Conservation (phyloP, 108 stramenopile genomes). For the Conticribra guillardii region DNA sequence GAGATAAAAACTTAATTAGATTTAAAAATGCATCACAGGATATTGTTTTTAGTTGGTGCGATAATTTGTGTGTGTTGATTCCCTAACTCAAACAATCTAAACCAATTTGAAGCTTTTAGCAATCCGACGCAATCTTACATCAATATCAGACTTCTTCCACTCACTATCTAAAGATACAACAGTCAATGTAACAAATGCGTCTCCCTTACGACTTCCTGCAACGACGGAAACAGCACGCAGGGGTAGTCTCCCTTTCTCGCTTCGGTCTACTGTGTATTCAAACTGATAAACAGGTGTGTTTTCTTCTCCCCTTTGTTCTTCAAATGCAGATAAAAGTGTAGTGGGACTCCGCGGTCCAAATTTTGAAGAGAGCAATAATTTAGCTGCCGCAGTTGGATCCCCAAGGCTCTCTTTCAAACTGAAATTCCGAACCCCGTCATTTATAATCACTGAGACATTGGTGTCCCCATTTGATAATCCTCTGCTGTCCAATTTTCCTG, state of each 20-base stretch:
- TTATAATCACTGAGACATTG: slow-evolving; percentile 73
- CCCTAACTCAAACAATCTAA: too few relatives aligned
- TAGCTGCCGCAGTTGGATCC: slow-evolving; percentile 60
- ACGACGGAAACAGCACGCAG: slow-evolving; percentile 74
- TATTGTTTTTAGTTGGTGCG: too few relatives aligned
- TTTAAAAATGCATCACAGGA: too few relatives aligned
- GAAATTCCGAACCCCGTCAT: slow-evolving; percentile 51
- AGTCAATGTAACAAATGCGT: slow-evolving; percentile 63
- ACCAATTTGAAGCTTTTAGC: slow-evolving; percentile 64
- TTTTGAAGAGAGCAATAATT: slow-evolving; percentile 49
- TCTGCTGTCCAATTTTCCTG: slow-evolving; percentile 54
- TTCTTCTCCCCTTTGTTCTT: slow-evolving; percentile 37
- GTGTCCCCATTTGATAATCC: slow-evolving; percentile 73
- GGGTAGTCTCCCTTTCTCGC: slow-evolving; percentile 47
- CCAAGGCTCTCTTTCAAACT: slow-evolving; percentile 59
- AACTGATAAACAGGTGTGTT: slow-evolving; percentile 59
- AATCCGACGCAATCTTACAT: slow-evolving; percentile 56
- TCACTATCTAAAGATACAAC: slow-evolving; percentile 61
- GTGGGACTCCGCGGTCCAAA: slow-evolving; percentile 66
- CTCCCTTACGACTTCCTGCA: slow-evolving; percentile 34
- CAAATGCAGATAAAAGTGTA: slow-evolving; percentile 54
- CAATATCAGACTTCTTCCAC: slow-evolving; percentile 45
- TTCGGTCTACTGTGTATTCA: slow-evolving; percentile 77
- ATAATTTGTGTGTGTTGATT: too few relatives aligned
- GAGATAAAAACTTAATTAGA: too few relatives aligned